Evolutionary conservation across 106 monocot species (phyloP).

Genomic region (Dactylorhiza incarnata): DNA sequence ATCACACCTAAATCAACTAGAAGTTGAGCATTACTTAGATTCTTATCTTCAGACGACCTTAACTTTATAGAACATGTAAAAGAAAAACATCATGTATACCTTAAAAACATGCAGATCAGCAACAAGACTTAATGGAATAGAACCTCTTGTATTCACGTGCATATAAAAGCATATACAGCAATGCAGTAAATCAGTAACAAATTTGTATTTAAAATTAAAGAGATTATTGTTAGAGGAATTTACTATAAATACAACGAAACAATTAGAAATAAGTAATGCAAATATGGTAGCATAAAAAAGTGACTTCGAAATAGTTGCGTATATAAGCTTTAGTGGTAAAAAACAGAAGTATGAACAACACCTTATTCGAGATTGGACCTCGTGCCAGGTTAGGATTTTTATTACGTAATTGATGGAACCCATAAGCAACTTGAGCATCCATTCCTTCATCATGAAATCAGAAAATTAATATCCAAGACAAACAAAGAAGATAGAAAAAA

Average conservation of each 20-base stretch:
- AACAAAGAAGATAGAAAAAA: not conserved
- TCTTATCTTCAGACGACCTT: not conserved
- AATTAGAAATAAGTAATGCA: not conserved
- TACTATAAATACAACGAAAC: not conserved
- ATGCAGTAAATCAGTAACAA: not conserved
- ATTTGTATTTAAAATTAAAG: not conserved
- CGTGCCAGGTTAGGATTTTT: conserved; percentile 79
- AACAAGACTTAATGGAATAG: not conserved
- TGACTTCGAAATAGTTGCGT: not conserved
- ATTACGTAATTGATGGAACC: conserved; percentile 82
- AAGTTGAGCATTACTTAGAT: not conserved
- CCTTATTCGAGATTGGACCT: conserved; percentile 87
- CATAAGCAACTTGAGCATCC: conserved; percentile 97
- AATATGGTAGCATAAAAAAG: not conserved
- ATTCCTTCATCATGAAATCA: conserved; percentile 50
- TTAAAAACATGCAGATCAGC: not conserved
- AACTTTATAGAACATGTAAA: not conserved
- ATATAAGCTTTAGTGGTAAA: not conserved
- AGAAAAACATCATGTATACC: not conserved
- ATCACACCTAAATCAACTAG: not conserved
- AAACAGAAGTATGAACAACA: conserved; percentile 4
- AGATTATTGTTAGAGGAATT: not conserved
- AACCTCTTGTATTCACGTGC: not conserved
- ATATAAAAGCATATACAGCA: not conserved
- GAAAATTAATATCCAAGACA: not conserved